These are phyloP conservation scores for Backusella luteola DNA, from an alignment of 192 early-diverging fungal species.

Conservation along the genomic window DNA sequence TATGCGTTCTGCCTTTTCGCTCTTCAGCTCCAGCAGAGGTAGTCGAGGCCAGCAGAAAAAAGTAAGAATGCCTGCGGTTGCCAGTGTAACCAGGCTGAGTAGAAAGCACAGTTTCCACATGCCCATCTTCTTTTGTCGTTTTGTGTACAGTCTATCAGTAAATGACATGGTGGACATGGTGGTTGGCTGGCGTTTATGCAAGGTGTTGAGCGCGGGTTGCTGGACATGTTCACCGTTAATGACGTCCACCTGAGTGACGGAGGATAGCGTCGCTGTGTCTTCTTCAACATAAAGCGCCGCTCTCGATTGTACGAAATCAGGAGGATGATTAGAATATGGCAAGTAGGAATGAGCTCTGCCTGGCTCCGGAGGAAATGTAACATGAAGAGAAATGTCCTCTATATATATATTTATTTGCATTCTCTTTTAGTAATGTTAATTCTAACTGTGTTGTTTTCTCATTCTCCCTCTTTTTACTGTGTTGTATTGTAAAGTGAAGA, in stretches of 20 bases:
- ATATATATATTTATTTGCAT: background rate
- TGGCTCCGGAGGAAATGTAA: background rate
- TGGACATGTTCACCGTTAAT: constrained; percentile 4
- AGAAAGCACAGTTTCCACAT: background rate
- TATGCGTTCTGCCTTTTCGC: constrained; percentile 12
- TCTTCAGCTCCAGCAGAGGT: background rate
- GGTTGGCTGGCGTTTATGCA: background rate
- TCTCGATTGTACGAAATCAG: constrained; percentile 7
- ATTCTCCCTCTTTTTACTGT: background rate
- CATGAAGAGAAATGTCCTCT: background rate
- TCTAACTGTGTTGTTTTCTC: background rate
- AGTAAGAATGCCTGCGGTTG: background rate
- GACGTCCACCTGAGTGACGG: background rate
- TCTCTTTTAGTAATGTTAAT: background rate
- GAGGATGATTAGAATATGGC: constrained; percentile 21
- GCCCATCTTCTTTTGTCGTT: constrained; percentile 6
- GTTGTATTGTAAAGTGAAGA: background rate
- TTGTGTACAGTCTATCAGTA: background rate
- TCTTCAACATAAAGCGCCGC: constrained; percentile 24
- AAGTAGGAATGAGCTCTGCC: constrained; percentile 20
- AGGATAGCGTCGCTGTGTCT: background rate
- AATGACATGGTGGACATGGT: background rate
- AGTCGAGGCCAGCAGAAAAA: constrained; percentile 30
- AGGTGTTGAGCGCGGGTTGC: background rate
- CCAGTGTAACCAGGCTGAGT: background rate